Percentiles rank a stretch among this genome's conserved stretches.
phyloP scores from a whole-genome alignment of 805 yeast species.

The Lipomyces chichibuensis region DNA sequence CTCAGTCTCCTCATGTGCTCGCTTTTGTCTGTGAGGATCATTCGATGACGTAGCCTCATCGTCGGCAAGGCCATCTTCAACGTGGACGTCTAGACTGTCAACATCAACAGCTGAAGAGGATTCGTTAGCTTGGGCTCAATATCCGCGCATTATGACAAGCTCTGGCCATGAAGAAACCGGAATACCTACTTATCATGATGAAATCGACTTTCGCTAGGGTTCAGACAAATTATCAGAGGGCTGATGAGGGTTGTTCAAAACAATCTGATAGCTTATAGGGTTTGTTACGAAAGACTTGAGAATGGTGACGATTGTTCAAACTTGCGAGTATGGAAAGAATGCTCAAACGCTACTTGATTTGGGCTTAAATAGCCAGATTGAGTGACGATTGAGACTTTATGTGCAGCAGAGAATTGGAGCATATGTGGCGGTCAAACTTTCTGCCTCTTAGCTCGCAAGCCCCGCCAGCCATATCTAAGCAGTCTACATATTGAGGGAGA shows the following conservation, averaged over 20 bases:
- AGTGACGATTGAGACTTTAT: background rate
- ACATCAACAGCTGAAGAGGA: conserved; percentile 8
- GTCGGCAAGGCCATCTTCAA: background rate
- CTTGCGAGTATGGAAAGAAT: background rate
- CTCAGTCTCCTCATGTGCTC: conserved; percentile 8
- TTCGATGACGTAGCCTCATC: background rate
- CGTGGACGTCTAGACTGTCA: conserved; percentile 10
- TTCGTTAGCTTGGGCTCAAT: background rate
- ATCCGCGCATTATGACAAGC: background rate
- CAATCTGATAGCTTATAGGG: background rate
- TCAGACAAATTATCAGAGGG: background rate
- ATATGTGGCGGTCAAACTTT: background rate
- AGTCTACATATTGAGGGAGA: too few relatives aligned
- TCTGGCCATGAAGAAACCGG: background rate
- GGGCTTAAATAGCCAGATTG: background rate
- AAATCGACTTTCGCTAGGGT: background rate
- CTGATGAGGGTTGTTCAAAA: conserved; percentile 1
- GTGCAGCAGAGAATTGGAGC: background rate
- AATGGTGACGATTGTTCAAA: background rate
- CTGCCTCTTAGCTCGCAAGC: too few relatives aligned
- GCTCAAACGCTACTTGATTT: background rate
- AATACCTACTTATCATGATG: conserved; percentile 4
- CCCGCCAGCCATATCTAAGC: too few relatives aligned
- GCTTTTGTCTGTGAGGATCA: background rate
- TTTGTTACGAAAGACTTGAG: background rate